A percentile compares a stretch with the other conserved stretches of the same genome.
Evolutionary conservation across 23 red algal genomes (phyloP).

Genomic region (Cyanidioschyzon merolae): DNA sequence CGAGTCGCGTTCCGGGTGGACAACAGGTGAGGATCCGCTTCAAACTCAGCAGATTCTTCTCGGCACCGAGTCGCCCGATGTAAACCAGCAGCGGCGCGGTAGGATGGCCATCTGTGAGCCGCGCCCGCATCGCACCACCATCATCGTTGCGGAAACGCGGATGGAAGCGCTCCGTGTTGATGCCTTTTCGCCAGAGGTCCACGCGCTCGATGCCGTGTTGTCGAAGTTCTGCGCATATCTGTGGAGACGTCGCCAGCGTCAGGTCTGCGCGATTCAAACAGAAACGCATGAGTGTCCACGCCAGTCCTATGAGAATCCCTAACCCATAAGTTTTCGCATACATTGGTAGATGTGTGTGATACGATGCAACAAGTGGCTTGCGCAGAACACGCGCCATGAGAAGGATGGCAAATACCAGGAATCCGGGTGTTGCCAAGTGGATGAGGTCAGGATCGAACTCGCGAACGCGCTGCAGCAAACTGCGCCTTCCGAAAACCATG

Average conservation of each 20-base stretch:
- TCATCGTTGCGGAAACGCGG: conserved; percentile 33
- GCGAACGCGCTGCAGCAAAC: conserved; percentile 38
- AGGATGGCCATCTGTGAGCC: conserved; percentile 56
- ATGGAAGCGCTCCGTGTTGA: conserved; percentile 75
- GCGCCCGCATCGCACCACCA: conserved; percentile 36
- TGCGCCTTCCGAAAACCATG: not conserved
- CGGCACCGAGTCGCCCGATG: conserved; percentile 76
- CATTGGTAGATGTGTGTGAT: conserved; percentile 84
- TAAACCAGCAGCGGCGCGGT: conserved; percentile 64
- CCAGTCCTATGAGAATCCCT: conserved; percentile 35
- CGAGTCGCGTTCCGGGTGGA: conserved; percentile 52
- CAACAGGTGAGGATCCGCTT: conserved; percentile 34
- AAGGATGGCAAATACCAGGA: conserved; percentile 71
- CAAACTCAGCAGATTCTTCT: conserved; percentile 87
- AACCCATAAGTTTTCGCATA: conserved; percentile 85
- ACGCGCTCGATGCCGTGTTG: conserved; percentile 58
- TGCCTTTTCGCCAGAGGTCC: conserved; percentile 79
- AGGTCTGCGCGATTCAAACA: conserved; percentile 86
- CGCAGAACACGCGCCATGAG: conserved; percentile 70
- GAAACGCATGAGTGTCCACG: conserved; percentile 69
- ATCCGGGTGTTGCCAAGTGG: conserved; percentile 80
- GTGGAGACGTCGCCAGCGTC: conserved; percentile 71
- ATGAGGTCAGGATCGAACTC: conserved; percentile 86
- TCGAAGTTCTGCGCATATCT: conserved; percentile 78
- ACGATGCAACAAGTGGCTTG: conserved; percentile 69